Conservation (phyloP, 2,329 filamentous ascomycete genomes). For the Apiospora marii region DNA sequence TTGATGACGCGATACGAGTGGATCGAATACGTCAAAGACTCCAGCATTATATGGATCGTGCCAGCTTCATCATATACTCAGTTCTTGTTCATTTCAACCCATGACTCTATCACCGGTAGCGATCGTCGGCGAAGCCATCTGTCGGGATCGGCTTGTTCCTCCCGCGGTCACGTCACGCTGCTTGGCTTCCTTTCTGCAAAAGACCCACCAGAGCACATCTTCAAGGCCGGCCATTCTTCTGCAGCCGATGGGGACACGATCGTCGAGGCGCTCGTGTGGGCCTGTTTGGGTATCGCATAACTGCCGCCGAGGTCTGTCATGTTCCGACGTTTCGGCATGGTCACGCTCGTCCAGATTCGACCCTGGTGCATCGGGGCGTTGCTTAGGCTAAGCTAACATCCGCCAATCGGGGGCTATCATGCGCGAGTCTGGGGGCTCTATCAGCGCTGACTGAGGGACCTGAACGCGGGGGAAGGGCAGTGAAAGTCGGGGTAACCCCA, state of each 20-base stretch:
- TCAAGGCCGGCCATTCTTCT: not conserved
- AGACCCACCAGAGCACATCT: not conserved
- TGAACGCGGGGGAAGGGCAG: not conserved
- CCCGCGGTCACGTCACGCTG: not conserved
- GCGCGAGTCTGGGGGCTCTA: not conserved
- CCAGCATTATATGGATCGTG: not conserved
- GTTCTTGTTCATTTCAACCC: not conserved
- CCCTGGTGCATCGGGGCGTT: not conserved
- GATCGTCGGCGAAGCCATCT: not conserved
- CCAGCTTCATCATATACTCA: not conserved
- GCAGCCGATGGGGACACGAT: not conserved
- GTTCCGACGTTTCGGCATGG: not conserved
- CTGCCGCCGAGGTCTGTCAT: conserved; percentile 3
- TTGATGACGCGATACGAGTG: not conserved
- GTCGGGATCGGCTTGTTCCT: not conserved
- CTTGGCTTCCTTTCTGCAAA: not conserved
- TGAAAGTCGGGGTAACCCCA: conserved; percentile 16
- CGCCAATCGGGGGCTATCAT: conserved; percentile 23
- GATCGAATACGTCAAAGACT: not conserved
- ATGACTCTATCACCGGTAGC: not conserved
- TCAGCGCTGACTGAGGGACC: conserved; percentile 8
- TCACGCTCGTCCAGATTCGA: not conserved
- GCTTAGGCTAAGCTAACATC: conserved; percentile 16
- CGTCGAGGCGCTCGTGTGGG: not conserved
- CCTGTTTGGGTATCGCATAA: not conserved